These are phyloP conservation scores for Termitomyces sp. DNA, from an alignment of 768 basidiomycete genomes.

Conservation along the genomic window DNA sequence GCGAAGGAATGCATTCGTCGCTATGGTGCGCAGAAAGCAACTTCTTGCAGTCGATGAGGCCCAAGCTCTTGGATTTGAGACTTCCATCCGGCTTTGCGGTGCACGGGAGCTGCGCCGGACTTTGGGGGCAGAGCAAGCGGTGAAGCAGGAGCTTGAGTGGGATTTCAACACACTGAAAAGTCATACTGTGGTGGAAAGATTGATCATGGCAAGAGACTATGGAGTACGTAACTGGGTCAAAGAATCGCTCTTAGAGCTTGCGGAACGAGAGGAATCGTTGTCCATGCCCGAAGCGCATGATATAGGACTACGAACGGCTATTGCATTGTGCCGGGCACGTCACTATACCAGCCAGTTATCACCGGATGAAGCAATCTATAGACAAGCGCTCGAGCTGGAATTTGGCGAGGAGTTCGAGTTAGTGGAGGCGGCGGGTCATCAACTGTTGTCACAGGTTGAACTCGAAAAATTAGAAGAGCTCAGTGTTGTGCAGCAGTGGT, in stretches of 20 bases:
- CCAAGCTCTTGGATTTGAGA: slow-evolving; percentile 1
- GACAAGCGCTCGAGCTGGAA: neutral
- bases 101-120: neutral
- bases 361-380: neutral
- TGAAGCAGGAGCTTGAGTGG: neutral
- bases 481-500: neutral
- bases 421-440: neutral
- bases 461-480: neutral
- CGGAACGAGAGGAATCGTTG: neutral
- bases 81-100: slow-evolving; percentile 4
- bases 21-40: neutral
- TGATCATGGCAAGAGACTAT: slow-evolving; percentile 1
- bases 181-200: neutral
- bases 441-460: neutral
- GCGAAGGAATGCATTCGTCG: slow-evolving; percentile 3
- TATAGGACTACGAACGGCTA: slow-evolving; percentile 3
- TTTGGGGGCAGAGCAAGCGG: neutral
- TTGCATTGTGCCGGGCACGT: slow-evolving; percentile 4
- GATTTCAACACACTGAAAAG: neutral
- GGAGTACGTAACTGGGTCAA: slow-evolving; percentile 2
- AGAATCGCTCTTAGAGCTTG: slow-evolving; percentile 1
- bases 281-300: neutral
- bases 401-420: neutral
- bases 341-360: neutral
- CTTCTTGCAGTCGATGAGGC: slow-evolving; percentile 1